phyloP scores from a whole-genome alignment of 768 basidiomycete genomes.

The Boletus sensibilis region DNA sequence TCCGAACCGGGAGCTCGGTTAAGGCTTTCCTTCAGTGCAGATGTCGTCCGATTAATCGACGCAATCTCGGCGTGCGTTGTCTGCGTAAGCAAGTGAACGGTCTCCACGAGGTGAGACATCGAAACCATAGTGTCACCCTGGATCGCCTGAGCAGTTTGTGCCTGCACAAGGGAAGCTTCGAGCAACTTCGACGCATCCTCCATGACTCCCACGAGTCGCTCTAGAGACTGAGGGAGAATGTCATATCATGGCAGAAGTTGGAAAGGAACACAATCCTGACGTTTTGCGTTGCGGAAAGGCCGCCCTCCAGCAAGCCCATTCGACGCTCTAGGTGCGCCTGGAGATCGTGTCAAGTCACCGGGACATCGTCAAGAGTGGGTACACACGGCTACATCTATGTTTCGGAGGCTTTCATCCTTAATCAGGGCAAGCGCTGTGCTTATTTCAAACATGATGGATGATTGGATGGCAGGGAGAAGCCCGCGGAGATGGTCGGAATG shows the following conservation, averaged over 20 bases:
- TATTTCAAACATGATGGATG: constrained; percentile 27
- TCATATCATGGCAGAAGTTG: constrained; percentile 15
- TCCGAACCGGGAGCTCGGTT: constrained; percentile 14
- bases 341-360: constrained; percentile 7
- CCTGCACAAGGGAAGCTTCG: constrained; percentile 31
- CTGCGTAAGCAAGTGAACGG: constrained; percentile 38
- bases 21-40: constrained; percentile 29
- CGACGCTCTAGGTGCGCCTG: constrained; percentile 33
- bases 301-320: constrained; percentile 26
- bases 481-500: constrained; percentile 30
- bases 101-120: constrained; percentile 35
- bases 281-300: constrained; percentile 31
- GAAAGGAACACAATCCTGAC: constrained; percentile 24
- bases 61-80: constrained; percentile 44
- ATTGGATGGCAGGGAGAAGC: constrained; percentile 22
- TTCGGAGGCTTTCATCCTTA: constrained; percentile 29
- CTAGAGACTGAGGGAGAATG: constrained; percentile 17
- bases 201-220: constrained; percentile 15
- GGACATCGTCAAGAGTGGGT: neutral
- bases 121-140: constrained; percentile 40
- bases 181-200: constrained; percentile 30
- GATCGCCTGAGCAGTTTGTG: constrained; percentile 31
- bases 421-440: constrained; percentile 26
- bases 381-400: constrained; percentile 27
- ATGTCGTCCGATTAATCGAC: constrained; percentile 47